Percentiles rank a stretch among this genome's conserved stretches.
Evolutionary conservation across 1,139 yeast genomes (phyloP).

Genomic region (Arxiozyma telluris): DNA sequence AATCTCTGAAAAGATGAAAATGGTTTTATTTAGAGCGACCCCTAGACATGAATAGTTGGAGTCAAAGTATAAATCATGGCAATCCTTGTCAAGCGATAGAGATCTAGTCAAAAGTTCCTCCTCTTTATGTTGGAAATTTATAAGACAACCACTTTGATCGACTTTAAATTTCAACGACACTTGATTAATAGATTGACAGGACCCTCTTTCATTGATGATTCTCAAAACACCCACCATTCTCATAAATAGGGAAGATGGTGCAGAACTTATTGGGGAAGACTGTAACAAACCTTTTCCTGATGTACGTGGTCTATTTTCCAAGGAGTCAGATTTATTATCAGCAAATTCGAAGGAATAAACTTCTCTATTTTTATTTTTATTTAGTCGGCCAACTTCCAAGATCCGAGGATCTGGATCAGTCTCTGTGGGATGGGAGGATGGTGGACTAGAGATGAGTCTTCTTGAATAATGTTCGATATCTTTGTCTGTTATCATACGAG

Average conservation of each 20-base stretch:
- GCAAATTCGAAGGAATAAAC: neutral
- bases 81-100: slow-evolving; percentile 9
- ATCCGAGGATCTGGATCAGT: neutral
- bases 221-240: slow-evolving; percentile 1
- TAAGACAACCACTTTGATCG: neutral
- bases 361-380: neutral
- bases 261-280: slow-evolving; percentile 7
- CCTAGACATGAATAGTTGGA: slow-evolving; percentile 7
- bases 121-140: slow-evolving; percentile 1
- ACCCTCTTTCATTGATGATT: neutral
- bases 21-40: neutral
- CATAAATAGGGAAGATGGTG: neutral
- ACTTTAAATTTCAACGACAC: neutral
- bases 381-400: neutral
- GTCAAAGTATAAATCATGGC: slow-evolving; percentile 10
- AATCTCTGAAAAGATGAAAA: neutral
- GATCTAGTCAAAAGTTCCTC: neutral
- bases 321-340: neutral
- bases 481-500: neutral
- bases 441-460: neutral
- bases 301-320: slow-evolving; percentile 3
- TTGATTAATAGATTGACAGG: neutral
- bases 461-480: neutral
- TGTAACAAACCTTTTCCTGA: slow-evolving; percentile 9
- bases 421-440: neutral